Evolutionary conservation across 805 yeast species (phyloP).

Genomic region (Wickerhamomyces sydowiorum): DNA sequence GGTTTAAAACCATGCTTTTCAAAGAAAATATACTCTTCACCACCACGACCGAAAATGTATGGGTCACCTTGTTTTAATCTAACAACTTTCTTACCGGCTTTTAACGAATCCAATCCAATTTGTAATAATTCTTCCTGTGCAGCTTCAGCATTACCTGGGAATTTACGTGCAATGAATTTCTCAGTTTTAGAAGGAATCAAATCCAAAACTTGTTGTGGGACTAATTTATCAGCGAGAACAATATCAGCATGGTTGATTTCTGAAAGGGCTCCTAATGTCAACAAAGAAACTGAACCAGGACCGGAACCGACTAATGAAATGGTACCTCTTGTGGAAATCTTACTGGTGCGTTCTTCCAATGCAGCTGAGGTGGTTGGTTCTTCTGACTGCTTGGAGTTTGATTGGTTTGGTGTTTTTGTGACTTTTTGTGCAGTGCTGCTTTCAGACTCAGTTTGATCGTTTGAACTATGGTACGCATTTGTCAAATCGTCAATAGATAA

Average conservation of each 20-base stretch:
- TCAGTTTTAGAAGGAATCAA: conserved; percentile 74
- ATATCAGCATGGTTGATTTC: conserved; percentile 80
- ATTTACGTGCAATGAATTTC: conserved; percentile 82
- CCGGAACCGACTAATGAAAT: conserved; percentile 92
- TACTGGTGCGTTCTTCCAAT: no score
- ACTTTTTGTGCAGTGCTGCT: conserved; percentile 34
- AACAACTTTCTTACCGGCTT: conserved; percentile 71
- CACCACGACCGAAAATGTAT: conserved; percentile 93
- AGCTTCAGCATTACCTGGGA: conserved; percentile 93
- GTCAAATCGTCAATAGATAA: conserved; percentile 56
- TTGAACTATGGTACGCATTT: conserved; percentile 26
- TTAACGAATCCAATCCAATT: conserved; percentile 62
- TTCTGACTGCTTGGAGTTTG: neutral
- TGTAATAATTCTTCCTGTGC: conserved; percentile 82
- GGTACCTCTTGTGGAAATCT: conserved; percentile 34
- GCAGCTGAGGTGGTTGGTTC: neutral
- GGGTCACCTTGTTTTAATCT: conserved; percentile 96
- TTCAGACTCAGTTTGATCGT: neutral
- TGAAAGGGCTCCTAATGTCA: conserved; percentile 80
- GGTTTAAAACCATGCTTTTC: conserved; percentile 63
- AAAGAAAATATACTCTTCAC: conserved; percentile 81
- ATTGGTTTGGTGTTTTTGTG: neutral
- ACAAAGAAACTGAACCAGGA: conserved; percentile 79
- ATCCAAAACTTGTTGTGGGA: conserved; percentile 81
- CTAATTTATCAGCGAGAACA: conserved; percentile 84